Conservation (phyloP, 2,329 filamentous ascomycete genomes). For the Stagonosporopsis chrysanthemi region DNA sequence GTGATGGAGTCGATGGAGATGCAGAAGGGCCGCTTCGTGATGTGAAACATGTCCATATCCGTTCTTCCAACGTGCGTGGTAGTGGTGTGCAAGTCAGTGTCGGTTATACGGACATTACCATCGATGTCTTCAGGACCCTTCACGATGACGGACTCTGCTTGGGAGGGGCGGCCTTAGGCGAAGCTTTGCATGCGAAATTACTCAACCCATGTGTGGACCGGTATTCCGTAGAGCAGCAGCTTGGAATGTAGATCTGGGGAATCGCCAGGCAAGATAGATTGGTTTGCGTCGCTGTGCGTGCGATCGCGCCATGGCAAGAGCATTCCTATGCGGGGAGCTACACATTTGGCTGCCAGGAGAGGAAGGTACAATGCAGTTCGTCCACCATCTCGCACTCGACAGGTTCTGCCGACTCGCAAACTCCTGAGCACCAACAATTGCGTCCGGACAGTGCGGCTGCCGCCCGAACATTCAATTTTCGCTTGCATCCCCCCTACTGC, state of each 20-base stretch:
- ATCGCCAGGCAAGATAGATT: conserved; percentile 9
- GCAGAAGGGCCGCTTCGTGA: conserved; percentile 17
- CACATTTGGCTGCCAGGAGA: conserved; percentile 3
- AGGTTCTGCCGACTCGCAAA: conserved; percentile 11
- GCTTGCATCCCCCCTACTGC: conserved; percentile 21
- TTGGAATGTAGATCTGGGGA: conserved; percentile 23
- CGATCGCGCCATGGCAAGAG: conserved; percentile 20
- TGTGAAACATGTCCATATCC: conserved; percentile 16
- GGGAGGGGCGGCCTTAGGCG: conserved; percentile 18
- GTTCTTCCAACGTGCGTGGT: conserved; percentile 1
- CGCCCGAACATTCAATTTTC: conserved; percentile 20
- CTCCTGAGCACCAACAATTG: conserved; percentile 15
- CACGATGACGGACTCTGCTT: not conserved
- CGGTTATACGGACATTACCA: conserved; percentile 8
- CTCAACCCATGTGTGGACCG: conserved; percentile 13
- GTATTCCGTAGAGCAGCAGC: conserved; percentile 9
- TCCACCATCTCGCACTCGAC: conserved; percentile 12
- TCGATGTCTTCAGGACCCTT: not conserved
- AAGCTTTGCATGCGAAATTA: conserved; percentile 10
- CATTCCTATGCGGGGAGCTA: conserved; percentile 20
- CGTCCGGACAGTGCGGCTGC: conserved; percentile 11
- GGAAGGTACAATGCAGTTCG: conserved; percentile 18
- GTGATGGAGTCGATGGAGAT: conserved; percentile 15
- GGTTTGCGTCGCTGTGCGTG: conserved; percentile 17
- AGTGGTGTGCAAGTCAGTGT: conserved; percentile 1